Base-by-base conservation (phyloP, 441 rosid species). In the Adansonia madagascariensis region DNA sequence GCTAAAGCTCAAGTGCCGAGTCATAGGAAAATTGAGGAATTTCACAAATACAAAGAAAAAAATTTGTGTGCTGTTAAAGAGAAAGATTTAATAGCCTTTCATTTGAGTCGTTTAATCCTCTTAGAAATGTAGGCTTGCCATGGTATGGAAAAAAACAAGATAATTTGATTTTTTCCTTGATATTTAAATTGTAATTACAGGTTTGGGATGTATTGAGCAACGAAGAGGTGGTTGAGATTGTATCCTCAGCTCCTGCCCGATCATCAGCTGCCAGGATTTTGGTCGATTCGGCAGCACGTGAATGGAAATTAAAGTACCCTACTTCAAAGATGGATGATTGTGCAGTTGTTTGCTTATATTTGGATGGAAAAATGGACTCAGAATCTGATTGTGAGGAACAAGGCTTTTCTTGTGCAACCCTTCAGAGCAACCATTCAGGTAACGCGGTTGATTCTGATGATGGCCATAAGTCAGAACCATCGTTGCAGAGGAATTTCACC, bases 171-270 rank as follows among this genome's bases (percentile, higher is more conserved):
- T 61, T 57, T 61, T 39, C 39, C 39, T 35, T 35, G 39, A 35
- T 35, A 35, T 35, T 35, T 67, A 8, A 20, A 17, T 50, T 78
- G 5, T 73, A 67, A 53, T 79, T 78, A 65, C 86, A 92, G 98
- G 97, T 94, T 53, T 97, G 99, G 99, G 99, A 97, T 86, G 99
- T 97, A 61, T 80, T 97, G 81, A 92, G 95, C 92, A 97, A 97
- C 11, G 95, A 93, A 55, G 99, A 94, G 85, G 98, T 97, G 57
- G 99, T 97, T 44, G 95, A 91, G 67, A 92, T 97, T 44, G 90
- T 97, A 47, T 88, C 98, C 72, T 89, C 93, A 35, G 88, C 95
- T 73, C 88, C 98, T 8, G 84, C 85, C 49, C 86, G 99, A n/a
- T 77, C 97, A 79, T 88, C 95, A n/a, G 97, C 98, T 14, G 98